Conservation (phyloP, 2,329 filamentous ascomycete species). For the Botrytis hyacinthi region DNA sequence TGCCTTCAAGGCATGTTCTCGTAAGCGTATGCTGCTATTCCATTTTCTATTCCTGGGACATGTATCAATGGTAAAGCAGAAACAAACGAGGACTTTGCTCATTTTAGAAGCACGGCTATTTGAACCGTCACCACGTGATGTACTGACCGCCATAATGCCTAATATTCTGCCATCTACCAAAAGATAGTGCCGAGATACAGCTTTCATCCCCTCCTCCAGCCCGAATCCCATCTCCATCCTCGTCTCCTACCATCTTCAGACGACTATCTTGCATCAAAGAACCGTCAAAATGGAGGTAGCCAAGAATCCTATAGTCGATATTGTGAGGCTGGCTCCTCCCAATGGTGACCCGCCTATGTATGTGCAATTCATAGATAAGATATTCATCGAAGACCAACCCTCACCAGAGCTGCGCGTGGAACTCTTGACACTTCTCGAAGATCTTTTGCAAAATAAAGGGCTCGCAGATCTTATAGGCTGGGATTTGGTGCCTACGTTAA, state of each 20-base stretch:
- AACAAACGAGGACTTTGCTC: neutral
- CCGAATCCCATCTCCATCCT: neutral
- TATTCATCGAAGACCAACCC: neutral
- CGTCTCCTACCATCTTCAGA: neutral
- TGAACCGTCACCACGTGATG: neutral
- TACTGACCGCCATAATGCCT: neutral
- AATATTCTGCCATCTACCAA: neutral
- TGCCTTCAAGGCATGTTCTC: neutral
- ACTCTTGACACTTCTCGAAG: slow-evolving; percentile 63
- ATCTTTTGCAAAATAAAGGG: slow-evolving; percentile 63
- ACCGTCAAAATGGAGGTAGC: neutral
- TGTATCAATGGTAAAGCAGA: neutral
- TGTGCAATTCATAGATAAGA: neutral
- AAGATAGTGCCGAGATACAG: neutral
- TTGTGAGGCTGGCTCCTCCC: neutral
- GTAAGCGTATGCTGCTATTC: neutral
- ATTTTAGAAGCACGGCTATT: neutral
- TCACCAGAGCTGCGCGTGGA: neutral
- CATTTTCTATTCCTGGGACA: neutral
- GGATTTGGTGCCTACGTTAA: slow-evolving; percentile 75
- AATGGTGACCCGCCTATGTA: neutral
- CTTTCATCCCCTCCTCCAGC: neutral
- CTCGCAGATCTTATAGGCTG: slow-evolving; percentile 77
- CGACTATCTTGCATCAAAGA: neutral
- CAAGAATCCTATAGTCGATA: neutral